Evolutionary conservation across 2,329 filamentous ascomycete genomes (phyloP).

Genomic region (Diplodia intermedia): DNA sequence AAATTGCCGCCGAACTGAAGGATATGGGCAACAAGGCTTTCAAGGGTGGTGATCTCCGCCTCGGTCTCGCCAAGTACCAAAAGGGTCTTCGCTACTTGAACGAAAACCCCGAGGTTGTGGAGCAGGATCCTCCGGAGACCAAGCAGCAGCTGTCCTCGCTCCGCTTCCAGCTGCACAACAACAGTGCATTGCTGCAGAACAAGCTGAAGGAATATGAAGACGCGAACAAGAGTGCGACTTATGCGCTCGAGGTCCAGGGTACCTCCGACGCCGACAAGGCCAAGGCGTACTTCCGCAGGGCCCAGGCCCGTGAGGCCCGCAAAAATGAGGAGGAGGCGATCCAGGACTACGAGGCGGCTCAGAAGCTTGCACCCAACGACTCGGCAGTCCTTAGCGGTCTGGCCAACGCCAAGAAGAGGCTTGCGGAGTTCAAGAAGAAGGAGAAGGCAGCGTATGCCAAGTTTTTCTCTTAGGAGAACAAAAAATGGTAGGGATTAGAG

Average conservation of each 20-base stretch:
- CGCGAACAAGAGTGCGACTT: conserved; percentile 71
- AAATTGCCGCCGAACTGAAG: conserved; percentile 86
- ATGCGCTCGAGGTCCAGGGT: conserved; percentile 71
- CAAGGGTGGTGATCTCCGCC: conserved; percentile 73
- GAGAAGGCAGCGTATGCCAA: conserved; percentile 93
- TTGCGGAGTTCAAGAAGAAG: conserved; percentile 77
- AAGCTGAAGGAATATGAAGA: conserved; percentile 78
- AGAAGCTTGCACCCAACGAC: conserved; percentile 68
- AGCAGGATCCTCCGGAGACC: conserved; percentile 62
- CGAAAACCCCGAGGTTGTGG: conserved; percentile 76
- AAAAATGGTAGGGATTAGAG: background rate
- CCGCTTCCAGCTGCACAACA: conserved; percentile 86
- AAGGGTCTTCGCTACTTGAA: conserved; percentile 90
- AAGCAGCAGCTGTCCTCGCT: conserved; percentile 72
- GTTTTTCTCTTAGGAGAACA: conserved; percentile 28
- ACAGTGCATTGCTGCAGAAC: conserved; percentile 82
- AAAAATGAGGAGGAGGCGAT: conserved; percentile 84
- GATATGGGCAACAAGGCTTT: conserved; percentile 92
- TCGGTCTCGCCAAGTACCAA: conserved; percentile 89
- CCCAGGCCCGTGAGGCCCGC: conserved; percentile 72
- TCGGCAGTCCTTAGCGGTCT: conserved; percentile 77
- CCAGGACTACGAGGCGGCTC: conserved; percentile 53
- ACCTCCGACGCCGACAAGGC: conserved; percentile 78
- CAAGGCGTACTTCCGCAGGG: conserved; percentile 88
- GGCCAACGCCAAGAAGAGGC: conserved; percentile 76